These are phyloP conservation scores for Sistotremastrum niveocremeum DNA, from an alignment of 768 basidiomycete species.

Conservation along the genomic window DNA sequence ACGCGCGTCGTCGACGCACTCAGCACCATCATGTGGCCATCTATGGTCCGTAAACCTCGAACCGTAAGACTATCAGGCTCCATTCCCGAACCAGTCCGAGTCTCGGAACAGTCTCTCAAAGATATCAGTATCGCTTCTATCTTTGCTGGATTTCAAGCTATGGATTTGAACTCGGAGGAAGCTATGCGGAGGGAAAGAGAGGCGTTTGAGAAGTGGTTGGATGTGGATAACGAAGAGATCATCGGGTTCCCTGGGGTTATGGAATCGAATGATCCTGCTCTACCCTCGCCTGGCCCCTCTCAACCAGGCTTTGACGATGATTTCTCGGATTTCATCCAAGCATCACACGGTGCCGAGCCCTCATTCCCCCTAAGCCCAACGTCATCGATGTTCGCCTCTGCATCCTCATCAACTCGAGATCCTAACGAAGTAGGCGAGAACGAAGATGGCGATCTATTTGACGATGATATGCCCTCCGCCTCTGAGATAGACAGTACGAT, in stretches of 20 bases:
- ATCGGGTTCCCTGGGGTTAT: background rate
- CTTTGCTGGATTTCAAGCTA: background rate
- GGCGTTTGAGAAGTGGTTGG: slow-evolving; percentile 24
- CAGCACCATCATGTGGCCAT: slow-evolving; percentile 84
- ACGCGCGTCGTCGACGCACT: slow-evolving; percentile 65
- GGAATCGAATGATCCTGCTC: background rate
- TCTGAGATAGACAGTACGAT: slow-evolving; percentile 19
- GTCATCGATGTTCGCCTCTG: background rate
- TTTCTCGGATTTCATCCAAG: slow-evolving; percentile 63
- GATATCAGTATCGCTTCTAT: slow-evolving; percentile 1
- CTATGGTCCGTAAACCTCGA: slow-evolving; percentile 34
- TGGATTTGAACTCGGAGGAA: background rate
- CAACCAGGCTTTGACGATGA: slow-evolving; percentile 55
- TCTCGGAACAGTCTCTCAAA: background rate
- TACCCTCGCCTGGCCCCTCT: background rate
- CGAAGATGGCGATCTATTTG: background rate
- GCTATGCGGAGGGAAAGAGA: slow-evolving; percentile 12
- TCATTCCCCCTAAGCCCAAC: background rate
- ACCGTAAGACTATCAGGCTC: slow-evolving; percentile 3
- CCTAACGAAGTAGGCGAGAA: background rate
- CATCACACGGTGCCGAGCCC: slow-evolving; percentile 19
- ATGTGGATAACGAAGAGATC: slow-evolving; percentile 11
- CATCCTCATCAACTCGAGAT: slow-evolving; percentile 1
- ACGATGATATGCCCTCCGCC: slow-evolving; percentile 15
- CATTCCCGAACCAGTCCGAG: background rate